Evolutionary conservation across 305 asterid species (phyloP), one percentile per base, ranked within the genome.

Genomic region (Solanum hybrid): DNA sequence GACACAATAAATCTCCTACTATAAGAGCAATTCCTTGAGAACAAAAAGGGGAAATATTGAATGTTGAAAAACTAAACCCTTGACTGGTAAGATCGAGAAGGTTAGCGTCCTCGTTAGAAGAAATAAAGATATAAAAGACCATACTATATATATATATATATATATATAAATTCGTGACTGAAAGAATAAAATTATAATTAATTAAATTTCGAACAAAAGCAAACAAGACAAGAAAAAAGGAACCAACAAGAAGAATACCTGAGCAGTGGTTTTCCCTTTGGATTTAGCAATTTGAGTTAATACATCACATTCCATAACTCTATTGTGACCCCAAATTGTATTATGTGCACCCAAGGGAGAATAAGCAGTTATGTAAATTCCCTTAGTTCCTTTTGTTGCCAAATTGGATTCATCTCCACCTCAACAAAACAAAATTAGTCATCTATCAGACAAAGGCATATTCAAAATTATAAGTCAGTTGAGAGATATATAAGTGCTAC

Each of bases 241-340:
- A 64, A 42, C 29, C 26, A 56, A 32, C 34, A 17, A 88, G 31
- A n/a, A 46, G 14, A 78, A 26, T 79, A 94, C 95, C 94, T 94
- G 95, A 11, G 96, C 95, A 1, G 88, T 89, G 10, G 93, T 92
- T 90, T 94, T 95, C 10, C 93, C 94, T 69, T 60, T 91, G 20
- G 91, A 89, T 88, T 90, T 91, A 51, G 94, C 95, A 51, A 95
- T 95, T 13, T 86, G 20, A 78, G 46, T 32, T 32, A 76, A 2
- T 2, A 76, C 40, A 32, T 76, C 81, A 76, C 81, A 76, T 76
- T 76, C 26, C 12, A 76, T 37, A 76, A 76, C 81, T 76, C 40
- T 76, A 12, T 76, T 76, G 13, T 76, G 0, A 76, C 42, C 81
- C 40, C 40, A 31, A 7, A 8, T 16, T 76, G 81, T 76, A 17